Percentiles rank a stretch among this genome's conserved stretches.
Evolutionary conservation across 306 rosid species (phyloP).

Genomic region (Datisca glomerata): DNA sequence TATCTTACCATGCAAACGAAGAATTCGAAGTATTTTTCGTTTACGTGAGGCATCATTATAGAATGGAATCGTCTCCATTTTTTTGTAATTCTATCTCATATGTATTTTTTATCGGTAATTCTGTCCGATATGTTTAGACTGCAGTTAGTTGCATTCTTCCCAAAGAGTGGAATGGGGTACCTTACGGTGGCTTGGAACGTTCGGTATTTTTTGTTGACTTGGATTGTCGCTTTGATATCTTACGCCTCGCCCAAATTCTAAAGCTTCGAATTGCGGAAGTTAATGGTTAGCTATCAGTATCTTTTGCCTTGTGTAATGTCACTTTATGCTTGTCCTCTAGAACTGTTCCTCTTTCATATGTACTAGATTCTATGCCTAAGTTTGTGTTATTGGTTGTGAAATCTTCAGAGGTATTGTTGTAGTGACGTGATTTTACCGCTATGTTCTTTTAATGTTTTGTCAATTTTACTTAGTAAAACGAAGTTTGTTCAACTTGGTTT

Average conservation of each 20-base stretch:
- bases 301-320: not conserved
- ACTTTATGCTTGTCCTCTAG: not conserved
- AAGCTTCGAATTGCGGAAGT: constrained; percentile 39
- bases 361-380: no score
- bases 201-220: constrained; percentile 60
- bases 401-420: no score
- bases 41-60: not conserved
- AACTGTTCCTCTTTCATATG: not conserved
- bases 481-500: no score
- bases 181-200: constrained; percentile 59
- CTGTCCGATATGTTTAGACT: constrained; percentile 16
- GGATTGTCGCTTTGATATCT: constrained; percentile 61
- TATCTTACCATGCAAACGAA: no score
- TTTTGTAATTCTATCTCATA: not conserved
- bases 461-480: no score
- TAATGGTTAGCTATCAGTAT: constrained; percentile 19
- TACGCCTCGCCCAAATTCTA: constrained; percentile 44
- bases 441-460: no score
- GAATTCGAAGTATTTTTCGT: no score
- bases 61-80: not conserved
- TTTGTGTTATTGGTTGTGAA: no score
- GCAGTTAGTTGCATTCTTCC: constrained; percentile 72
- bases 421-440: no score
- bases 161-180: constrained; percentile 48
- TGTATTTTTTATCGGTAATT: not conserved